Conservation (phyloP, 2,329 filamentous ascomycete species). For the Neonectria punicea region DNA sequence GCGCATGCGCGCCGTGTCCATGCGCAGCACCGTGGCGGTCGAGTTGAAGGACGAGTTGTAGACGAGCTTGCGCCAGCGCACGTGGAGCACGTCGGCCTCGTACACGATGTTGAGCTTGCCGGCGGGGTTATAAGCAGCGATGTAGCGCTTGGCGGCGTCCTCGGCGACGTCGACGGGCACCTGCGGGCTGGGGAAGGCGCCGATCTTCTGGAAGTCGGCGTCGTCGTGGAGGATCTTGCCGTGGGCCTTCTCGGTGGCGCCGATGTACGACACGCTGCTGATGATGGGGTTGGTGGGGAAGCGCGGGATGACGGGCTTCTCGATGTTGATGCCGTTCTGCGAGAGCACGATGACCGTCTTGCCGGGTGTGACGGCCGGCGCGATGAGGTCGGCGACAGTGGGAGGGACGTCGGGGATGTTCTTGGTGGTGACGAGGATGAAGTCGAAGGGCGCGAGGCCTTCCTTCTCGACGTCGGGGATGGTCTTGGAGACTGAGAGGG, state of each 20-base stretch:
- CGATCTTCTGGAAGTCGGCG: conserved; percentile 60
- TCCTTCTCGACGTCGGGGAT: conserved; percentile 55
- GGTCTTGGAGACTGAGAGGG: conserved; percentile 54
- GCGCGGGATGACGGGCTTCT: conserved; percentile 59
- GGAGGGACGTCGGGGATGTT: conserved; percentile 66
- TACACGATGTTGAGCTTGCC: conserved; percentile 56
- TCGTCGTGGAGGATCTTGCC: conserved; percentile 65
- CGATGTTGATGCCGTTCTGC: conserved; percentile 74
- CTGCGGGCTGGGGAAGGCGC: conserved; percentile 57
- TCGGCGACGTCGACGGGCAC: conserved; percentile 38
- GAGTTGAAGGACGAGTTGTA: conserved; percentile 64
- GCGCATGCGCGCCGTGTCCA: conserved; percentile 63
- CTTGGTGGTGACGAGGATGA: conserved; percentile 67
- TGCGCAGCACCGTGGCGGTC: conserved; percentile 59
- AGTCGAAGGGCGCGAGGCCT: conserved; percentile 57
- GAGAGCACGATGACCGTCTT: conserved; percentile 66
- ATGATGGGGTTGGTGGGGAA: conserved; percentile 65
- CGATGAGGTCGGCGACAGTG: conserved; percentile 58
- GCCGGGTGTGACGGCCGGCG: conserved; percentile 60
- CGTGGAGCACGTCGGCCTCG: conserved; percentile 53
- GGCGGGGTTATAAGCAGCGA: conserved; percentile 57
- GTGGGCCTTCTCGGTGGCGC: conserved; percentile 57
- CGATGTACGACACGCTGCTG: conserved; percentile 63
- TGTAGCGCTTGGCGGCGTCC: conserved; percentile 54
- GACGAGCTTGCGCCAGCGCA: conserved; percentile 63